These are phyloP conservation scores for Cutaneotrichosporon cyanovorans DNA, from an alignment of 1,284 basidiomycete species.

Conservation along the genomic window DNA sequence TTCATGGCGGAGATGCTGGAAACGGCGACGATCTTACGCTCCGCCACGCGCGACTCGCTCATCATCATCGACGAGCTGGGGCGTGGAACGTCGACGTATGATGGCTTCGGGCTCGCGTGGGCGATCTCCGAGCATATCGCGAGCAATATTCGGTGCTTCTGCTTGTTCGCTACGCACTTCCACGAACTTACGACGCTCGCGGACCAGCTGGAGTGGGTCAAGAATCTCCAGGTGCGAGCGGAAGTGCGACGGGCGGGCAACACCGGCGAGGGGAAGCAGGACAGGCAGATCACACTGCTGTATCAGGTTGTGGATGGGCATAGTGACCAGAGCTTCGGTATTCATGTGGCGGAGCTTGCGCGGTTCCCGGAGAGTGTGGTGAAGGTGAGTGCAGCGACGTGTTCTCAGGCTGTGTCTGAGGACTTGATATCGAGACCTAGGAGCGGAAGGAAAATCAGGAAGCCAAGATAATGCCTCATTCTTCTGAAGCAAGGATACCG, in stretches of 20 bases:
- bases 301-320: conserved; percentile 94
- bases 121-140: conserved; percentile 98
- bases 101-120: conserved; percentile 98
- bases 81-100: conserved; percentile 96
- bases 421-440: no score
- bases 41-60: conserved; percentile 83
- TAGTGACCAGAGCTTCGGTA: conserved; percentile 96
- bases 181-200: conserved; percentile 92
- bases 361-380: conserved; percentile 93
- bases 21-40: conserved; percentile 91
- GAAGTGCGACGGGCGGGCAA: conserved; percentile 57
- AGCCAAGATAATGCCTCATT: no score
- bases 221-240: conserved; percentile 92
- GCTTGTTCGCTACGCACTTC: conserved; percentile 96
- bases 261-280: conserved; percentile 53
- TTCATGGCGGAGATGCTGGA: conserved; percentile 98
- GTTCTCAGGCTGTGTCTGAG: no score
- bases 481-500: no score
- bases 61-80: conserved; percentile 99
- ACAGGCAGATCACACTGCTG: conserved; percentile 81
- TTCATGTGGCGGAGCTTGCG: conserved; percentile 92
- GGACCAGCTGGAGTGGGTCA: conserved; percentile 75
- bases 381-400: conserved; percentile 66
- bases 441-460: no score
- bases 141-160: conserved; percentile 81